These are phyloP conservation scores for Eucommia ulmoides DNA, from an alignment of 257 asterid species.

Conservation along the genomic window DNA sequence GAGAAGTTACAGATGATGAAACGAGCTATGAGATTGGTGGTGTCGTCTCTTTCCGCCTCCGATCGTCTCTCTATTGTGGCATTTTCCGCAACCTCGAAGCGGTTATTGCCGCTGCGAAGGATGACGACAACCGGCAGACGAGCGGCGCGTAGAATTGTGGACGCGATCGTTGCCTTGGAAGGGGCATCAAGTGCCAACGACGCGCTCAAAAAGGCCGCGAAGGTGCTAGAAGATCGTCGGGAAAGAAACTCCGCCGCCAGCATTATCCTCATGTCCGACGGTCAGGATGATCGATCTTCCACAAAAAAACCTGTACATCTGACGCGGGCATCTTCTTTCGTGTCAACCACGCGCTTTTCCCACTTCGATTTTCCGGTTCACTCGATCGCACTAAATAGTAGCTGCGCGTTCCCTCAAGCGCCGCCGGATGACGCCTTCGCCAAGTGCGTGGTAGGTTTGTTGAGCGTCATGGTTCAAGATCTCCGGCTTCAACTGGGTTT, in stretches of 20 bases:
- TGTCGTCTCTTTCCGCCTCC: conserved; percentile 62
- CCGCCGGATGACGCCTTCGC: conserved; percentile 14
- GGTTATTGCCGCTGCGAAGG: conserved; percentile 66
- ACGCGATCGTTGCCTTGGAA: conserved; percentile 52
- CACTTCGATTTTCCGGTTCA: conserved; percentile 50
- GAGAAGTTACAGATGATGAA: conserved; percentile 68
- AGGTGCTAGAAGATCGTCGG: conserved; percentile 90
- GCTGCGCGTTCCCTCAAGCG: conserved; percentile 13
- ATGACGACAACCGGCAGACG: conserved; percentile 72
- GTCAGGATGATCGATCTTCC: conserved; percentile 23
- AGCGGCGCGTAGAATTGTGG: conserved; percentile 78
- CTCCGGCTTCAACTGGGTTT: conserved; percentile 46
- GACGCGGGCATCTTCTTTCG: conserved; percentile 15
- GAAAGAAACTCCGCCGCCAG: conserved; percentile 59
- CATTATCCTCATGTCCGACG: conserved; percentile 57
- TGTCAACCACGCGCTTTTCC: conserved; percentile 53
- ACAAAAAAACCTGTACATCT: conserved; percentile 4
- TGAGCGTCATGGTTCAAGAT: conserved; percentile 49
- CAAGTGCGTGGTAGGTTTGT: conserved; percentile 29
- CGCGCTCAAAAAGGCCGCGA: conserved; percentile 79
- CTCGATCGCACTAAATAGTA: conserved; percentile 26
- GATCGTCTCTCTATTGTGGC: conserved; percentile 91
- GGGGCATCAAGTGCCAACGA: conserved; percentile 55
- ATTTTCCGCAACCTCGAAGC: conserved; percentile 73
- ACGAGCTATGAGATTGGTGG: conserved; percentile 52